phyloP scores from a whole-genome alignment of 805 yeast genomes.

The Schwanniomyces occidentalis region DNA sequence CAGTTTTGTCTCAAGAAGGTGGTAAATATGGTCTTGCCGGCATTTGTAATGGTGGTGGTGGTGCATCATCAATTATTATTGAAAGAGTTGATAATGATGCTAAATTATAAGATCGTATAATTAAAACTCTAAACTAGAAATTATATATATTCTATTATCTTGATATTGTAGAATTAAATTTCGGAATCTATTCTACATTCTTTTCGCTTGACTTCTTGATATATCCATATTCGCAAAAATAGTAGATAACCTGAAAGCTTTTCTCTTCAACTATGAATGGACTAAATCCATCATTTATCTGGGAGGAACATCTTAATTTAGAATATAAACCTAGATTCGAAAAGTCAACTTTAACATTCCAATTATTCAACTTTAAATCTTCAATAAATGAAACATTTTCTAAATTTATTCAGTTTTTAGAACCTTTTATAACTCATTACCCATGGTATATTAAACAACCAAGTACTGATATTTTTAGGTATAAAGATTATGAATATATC shows the following conservation, averaged over 20 bases:
- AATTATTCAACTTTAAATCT: constrained; percentile 7
- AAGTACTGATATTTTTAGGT: constrained; percentile 2
- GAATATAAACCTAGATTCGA: constrained; percentile 9
- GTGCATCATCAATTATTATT: constrained; percentile 90
- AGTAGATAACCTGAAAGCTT: too few species aligned
- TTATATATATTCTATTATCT: constrained; percentile 1
- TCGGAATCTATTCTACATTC: too few species aligned
- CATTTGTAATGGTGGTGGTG: constrained; percentile 99
- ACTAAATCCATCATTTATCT: constrained; percentile 9
- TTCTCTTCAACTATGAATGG: constrained; percentile 2
- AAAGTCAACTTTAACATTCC: constrained; percentile 8
- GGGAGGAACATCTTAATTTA: constrained; percentile 11
- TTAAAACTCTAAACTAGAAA: too few species aligned
- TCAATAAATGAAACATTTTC: constrained; percentile 3
- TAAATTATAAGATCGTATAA: constrained; percentile 35
- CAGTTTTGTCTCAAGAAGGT: constrained; percentile 79
- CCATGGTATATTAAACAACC: constrained; percentile 20
- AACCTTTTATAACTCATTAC: constrained; percentile 19
- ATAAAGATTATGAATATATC: constrained; percentile 22
- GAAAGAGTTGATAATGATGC: constrained; percentile 54
- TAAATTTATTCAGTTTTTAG: constrained; percentile 10
- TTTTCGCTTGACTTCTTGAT: too few species aligned
- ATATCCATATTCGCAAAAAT: too few species aligned
- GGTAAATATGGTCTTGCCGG: constrained; percentile 89
- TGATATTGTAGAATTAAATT: not conserved